These are phyloP conservation scores for Kodamaea kaohsiungensis DNA, from an alignment of 805 yeast genomes.

Conservation along the genomic window DNA sequence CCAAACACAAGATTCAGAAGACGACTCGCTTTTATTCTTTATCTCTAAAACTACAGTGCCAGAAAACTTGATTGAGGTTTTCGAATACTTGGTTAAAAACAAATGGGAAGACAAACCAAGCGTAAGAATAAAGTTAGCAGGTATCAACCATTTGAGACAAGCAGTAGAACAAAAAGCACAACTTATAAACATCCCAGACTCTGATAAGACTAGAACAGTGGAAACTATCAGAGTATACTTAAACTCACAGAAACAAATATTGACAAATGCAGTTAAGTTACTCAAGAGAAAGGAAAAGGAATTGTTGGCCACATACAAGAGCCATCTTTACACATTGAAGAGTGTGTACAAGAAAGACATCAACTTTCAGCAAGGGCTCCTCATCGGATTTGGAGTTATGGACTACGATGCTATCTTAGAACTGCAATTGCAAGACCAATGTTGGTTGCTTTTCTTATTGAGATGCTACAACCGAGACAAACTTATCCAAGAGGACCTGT, in stretches of 20 bases:
- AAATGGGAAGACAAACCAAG: constrained; percentile 42
- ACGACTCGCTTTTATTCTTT: constrained; percentile 42
- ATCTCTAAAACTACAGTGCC: constrained; percentile 39
- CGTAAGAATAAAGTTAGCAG: constrained; percentile 58
- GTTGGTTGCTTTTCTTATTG: constrained; percentile 62
- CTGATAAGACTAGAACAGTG: constrained; percentile 1
- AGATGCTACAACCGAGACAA: constrained; percentile 51
- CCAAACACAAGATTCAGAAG: constrained; percentile 10
- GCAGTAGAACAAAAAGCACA: constrained; percentile 53
- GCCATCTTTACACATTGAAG: constrained; percentile 53
- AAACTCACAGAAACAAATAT: constrained; percentile 49
- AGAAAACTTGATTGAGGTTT: constrained; percentile 49
- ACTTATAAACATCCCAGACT: constrained; percentile 21
- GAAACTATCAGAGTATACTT: constrained; percentile 34
- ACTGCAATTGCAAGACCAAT: constrained; percentile 55
- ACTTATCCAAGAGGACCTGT: constrained; percentile 34
- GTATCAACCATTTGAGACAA: constrained; percentile 52
- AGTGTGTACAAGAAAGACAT: constrained; percentile 56
- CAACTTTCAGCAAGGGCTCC: constrained; percentile 52
- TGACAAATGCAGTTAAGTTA: constrained; percentile 45
- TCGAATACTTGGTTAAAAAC: constrained; percentile 53
- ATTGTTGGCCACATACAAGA: constrained; percentile 45
- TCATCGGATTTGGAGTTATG: constrained; percentile 57
- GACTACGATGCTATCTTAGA: constrained; percentile 52
- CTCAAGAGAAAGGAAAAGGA: constrained; percentile 48